Base-by-base conservation (phyloP, 495 filamentous ascomycete species). In the Pseudevernia furfuracea region DNA sequence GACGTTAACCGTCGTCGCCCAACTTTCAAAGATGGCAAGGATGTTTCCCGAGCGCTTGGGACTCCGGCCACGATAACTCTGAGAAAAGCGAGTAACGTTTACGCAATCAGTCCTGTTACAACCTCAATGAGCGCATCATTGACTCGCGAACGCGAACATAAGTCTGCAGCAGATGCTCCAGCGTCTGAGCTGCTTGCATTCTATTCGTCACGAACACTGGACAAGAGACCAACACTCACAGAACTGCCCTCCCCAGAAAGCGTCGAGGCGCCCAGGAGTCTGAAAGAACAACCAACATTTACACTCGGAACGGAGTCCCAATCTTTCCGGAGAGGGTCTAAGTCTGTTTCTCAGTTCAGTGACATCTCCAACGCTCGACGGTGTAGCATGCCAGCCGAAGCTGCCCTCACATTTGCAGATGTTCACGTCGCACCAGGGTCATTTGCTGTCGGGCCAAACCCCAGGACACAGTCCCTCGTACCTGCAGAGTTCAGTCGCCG, bases 31-130 rank as follows among this genome's bases (percentile, higher is more conserved):
- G 64, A 56, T 32, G 14, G 28, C 14, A 48, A 57, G 38, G 44
- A 21, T 9, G 43, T 41, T 25, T 17, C 32, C 30, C 36, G 43
- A 41, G 39, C 34, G 15, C 64, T 62, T 17, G 63, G 41, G 44
- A 60, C 58, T 15, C 69, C 69, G 10, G 60, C 66, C 17, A 68
- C 63, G n/a, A 70, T 70, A 1, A 68, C 59, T 8, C 49, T 70
- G 36, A 63, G 69, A 37, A 70, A 68, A 68, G 66, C 69, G 19
- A 70, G 59, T 55, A 64, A 62, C 25, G 46, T 60, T 12, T 58
- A 49, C 32, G 17, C 36, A 30, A 32, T 48, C 7, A 30, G 49
- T 59, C 34, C 53, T 12, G 32, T 19, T 28, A 30, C 11, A n/a
- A 57, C 37, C 61, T 63, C 61, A 39, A 41, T 63, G 21, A 58